Evolutionary conservation across 2,329 filamentous ascomycete species (phyloP), one percentile per base, ranked within the genome.

Genomic region (Fusarium caatingaense): DNA sequence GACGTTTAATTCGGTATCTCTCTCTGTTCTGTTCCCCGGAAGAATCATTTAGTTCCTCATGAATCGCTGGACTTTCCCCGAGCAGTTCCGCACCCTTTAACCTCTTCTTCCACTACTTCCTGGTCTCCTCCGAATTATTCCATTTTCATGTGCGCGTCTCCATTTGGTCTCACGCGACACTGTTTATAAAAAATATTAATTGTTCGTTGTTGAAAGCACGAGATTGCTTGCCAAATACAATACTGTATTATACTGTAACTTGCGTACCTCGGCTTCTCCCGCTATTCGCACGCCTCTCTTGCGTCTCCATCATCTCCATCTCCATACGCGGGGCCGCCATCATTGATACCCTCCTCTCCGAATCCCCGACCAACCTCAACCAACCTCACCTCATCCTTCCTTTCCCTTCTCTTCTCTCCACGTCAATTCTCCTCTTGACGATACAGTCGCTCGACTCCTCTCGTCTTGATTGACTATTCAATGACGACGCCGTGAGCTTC

Each of bases 401-500:
- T 49, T 40, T 53, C 23, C 18, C 34, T 28, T 50, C 23, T 57
- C 41, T 41, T 44, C 25, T 32, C 50, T 37, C 40, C 42, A 47
- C 67, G 56, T 57, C 60, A 73, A 71, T 62, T 60, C 56, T 42
- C 47, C 55, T 45, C 51, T 25, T 25, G 60, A 60, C 60, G 58
- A 56, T 49, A 60, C 21, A 53, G 58, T 66, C 69, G 56, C 62
- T 48, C 51, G 32, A 55, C 48, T 72, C 28, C 21, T 57, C 50
- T 47, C 34, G 48, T 55, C 54, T 60, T 56, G 49, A 28, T 56
- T 49, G 48, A 57, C 44, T 42, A 64, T 69, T 76, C 74, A 74
- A 76, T 76, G 74, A 76, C 74, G 72, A 67, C 72, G 71, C 54
- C 74, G 73, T 76, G 74, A 76, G 74, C 60, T 62, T 49, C 55